A percentile compares a stretch with the other conserved stretches of the same genome.
Conservation (phyloP, 2,329 filamentous ascomycete genomes). For the Cordyceps sp. region DNA sequence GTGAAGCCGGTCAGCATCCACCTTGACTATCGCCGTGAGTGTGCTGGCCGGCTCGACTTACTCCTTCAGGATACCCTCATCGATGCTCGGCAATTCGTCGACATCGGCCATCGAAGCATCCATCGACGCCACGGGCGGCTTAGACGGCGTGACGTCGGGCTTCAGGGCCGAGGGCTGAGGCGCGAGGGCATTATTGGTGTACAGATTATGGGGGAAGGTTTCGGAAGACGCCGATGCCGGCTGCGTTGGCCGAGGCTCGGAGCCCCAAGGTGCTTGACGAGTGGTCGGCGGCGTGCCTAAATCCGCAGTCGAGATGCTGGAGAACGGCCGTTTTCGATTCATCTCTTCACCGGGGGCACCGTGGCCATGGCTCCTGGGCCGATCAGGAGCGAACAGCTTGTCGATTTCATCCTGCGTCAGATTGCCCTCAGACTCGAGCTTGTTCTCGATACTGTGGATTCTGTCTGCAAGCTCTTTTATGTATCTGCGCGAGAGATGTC, state of each 20-base stretch:
- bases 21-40: not conserved
- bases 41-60: conserved; percentile 14
- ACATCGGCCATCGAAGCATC: conserved; percentile 18
- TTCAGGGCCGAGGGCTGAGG: conserved; percentile 26
- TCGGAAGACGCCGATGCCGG: conserved; percentile 20
- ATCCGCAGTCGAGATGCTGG: conserved; percentile 26
- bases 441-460: conserved; percentile 66
- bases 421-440: conserved; percentile 40
- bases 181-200: conserved; percentile 24
- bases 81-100: conserved; percentile 18
- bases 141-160: conserved; percentile 18
- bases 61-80: conserved; percentile 29
- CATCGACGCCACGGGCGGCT: conserved; percentile 15
- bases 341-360: conserved; percentile 11
- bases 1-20: not conserved
- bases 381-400: conserved; percentile 18
- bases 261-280: conserved; percentile 28
- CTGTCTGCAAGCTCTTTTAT: conserved; percentile 85
- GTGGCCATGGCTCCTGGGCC: conserved; percentile 14
- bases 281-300: conserved; percentile 22
- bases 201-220: conserved; percentile 11
- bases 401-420: conserved; percentile 30
- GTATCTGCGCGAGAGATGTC: conserved; percentile 39
- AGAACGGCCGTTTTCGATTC: conserved; percentile 28
- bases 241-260: conserved; percentile 28